These are phyloP conservation scores for Dichotomocladium elegans DNA, from an alignment of 371 early-diverging fungal species.

Conservation along the genomic window DNA sequence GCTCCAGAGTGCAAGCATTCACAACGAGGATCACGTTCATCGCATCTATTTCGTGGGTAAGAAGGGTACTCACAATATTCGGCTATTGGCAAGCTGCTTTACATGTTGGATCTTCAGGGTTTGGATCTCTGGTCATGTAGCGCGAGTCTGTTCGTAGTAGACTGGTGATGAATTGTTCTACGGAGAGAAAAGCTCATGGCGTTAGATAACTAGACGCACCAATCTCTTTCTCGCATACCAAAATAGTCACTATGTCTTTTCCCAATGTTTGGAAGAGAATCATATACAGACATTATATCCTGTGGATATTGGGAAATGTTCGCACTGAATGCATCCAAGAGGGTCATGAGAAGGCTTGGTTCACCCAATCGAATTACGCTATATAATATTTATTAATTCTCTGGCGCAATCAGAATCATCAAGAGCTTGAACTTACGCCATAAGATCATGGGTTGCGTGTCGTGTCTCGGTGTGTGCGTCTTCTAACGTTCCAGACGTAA, in stretches of 20 bases:
- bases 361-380: constrained; percentile 32
- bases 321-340: constrained; percentile 51
- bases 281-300: constrained; percentile 67
- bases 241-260: constrained; percentile 55
- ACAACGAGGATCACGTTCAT: constrained; percentile 66
- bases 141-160: constrained; percentile 43
- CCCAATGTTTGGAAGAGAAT: constrained; percentile 61
- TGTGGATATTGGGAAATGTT: constrained; percentile 63
- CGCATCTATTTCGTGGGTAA: constrained; percentile 42
- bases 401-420: too few species aligned
- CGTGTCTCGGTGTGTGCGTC: constrained; percentile 69
- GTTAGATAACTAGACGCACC: neutral
- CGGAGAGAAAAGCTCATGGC: too few species aligned
- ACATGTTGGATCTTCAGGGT: constrained; percentile 61
- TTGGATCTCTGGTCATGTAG: constrained; percentile 66
- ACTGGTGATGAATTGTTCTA: neutral
- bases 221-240: constrained; percentile 23
- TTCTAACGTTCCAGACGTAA: constrained; percentile 70
- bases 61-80: neutral
- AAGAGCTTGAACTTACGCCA: constrained; percentile 53
- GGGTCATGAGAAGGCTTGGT: constrained; percentile 26
- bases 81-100: too few species aligned
- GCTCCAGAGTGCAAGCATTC: constrained; percentile 56
- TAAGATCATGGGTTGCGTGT: constrained; percentile 61
- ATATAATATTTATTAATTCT: neutral